Percentiles rank a stretch among this genome's conserved stretches.
These are phyloP conservation scores for Diplodia scrobiculata DNA, from an alignment of 2,329 filamentous ascomycete genomes.

Conservation along the genomic window DNA sequence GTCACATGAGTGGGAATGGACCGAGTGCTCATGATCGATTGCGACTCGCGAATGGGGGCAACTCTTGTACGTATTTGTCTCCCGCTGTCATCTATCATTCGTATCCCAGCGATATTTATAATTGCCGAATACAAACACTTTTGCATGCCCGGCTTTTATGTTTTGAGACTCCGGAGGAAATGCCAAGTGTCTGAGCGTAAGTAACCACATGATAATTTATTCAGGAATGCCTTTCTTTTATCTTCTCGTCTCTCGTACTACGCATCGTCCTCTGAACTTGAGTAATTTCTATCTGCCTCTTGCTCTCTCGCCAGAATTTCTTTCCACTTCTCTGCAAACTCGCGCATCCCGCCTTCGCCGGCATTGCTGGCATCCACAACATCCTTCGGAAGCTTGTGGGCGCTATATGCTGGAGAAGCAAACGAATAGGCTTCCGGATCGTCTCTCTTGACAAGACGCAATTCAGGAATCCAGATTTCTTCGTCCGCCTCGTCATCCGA, in stretches of 20 bases:
- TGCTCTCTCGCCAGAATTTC: constrained; percentile 50
- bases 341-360: constrained; percentile 71
- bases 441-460: constrained; percentile 78
- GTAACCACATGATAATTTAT: no score
- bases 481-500: constrained; percentile 54
- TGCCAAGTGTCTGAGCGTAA: no score
- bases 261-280: constrained; percentile 7
- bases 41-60: no score
- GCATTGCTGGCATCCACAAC: constrained; percentile 70
- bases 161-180: no score
- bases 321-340: constrained; percentile 59
- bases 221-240: no score
- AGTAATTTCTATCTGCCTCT: constrained; percentile 36
- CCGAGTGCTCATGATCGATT: no score
- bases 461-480: constrained; percentile 67
- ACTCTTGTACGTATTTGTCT: no score
- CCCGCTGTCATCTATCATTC: no score
- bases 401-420: constrained; percentile 82
- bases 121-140: no score
- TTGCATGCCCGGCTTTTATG: no score
- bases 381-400: constrained; percentile 92
- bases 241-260: not conserved
- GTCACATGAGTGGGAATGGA: not conserved
- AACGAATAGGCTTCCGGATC: constrained; percentile 90
- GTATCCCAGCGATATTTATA: no score